Percentiles rank a stretch among this genome's conserved stretches.
phyloP scores from a whole-genome alignment of 345 rosid species.

The Populus simonii region DNA sequence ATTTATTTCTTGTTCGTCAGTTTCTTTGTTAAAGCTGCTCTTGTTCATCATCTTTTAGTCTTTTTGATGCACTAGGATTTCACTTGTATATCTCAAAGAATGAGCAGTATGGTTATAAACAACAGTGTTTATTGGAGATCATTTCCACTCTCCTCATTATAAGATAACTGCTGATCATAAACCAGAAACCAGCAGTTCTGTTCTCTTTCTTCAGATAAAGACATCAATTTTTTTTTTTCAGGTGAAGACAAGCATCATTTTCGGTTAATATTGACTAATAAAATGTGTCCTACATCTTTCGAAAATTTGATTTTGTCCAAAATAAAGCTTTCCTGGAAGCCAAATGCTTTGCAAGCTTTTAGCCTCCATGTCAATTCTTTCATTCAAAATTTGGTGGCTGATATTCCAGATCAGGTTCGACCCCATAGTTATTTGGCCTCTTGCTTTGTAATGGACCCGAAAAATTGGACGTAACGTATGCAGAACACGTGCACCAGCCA shows the following conservation, averaged over 20 bases:
- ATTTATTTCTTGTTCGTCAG: background rate
- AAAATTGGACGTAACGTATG: conserved; percentile 7
- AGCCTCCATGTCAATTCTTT: background rate
- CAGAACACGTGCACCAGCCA: conserved; percentile 3
- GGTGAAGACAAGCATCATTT: background rate
- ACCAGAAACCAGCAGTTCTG: background rate
- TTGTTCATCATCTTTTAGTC: background rate
- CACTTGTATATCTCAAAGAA: background rate
- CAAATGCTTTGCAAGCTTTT: background rate
- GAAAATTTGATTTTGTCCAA: background rate
- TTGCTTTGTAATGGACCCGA: background rate
- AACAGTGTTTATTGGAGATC: background rate
- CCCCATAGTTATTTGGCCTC: background rate
- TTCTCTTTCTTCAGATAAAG: background rate
- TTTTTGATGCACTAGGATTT: background rate
- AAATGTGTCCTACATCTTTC: background rate
- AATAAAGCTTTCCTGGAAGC: background rate
- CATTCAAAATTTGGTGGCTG: background rate
- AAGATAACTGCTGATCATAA: background rate
- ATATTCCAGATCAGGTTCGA: background rate
- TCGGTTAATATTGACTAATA: background rate
- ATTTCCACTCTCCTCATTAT: background rate
- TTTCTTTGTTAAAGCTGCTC: background rate
- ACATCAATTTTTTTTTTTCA: background rate
- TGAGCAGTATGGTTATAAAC: background rate